phyloP scores from a whole-genome alignment of 257 asterid species.

The Hygrophila difformis region DNA sequence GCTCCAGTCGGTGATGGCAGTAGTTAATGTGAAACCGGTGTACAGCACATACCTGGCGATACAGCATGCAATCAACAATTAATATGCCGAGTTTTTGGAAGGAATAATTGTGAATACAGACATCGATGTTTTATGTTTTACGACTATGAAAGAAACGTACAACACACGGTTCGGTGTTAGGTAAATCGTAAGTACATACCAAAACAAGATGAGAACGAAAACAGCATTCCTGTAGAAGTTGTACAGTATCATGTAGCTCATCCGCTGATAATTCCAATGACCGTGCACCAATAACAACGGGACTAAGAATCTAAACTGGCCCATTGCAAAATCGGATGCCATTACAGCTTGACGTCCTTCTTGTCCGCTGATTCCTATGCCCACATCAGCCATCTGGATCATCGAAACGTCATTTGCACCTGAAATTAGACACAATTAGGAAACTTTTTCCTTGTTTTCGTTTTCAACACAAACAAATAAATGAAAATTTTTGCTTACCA shows the following conservation, averaged over 20 bases:
- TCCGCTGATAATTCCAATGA: neutral
- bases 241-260: neutral
- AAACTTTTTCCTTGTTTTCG: too few species aligned
- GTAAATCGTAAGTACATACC: too few species aligned
- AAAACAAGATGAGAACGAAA: neutral
- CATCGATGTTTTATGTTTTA: too few species aligned
- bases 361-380: neutral
- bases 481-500: too few species aligned
- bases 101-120: too few species aligned
- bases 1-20: constrained; percentile 70
- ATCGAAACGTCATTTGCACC: constrained; percentile 15
- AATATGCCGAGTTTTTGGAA: neutral
- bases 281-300: neutral
- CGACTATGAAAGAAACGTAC: too few species aligned
- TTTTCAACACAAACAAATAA: too few species aligned
- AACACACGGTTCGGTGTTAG: too few species aligned
- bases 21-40: constrained; percentile 47
- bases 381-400: neutral
- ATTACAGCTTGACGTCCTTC: neutral
- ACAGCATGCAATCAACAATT: constrained; percentile 12
- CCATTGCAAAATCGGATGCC: constrained; percentile 51
- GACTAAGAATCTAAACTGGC: neutral
- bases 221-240: neutral
- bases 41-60: constrained; percentile 45
- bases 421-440: neutral